Evolutionary conservation across 495 filamentous ascomycete species (phyloP), one percentile per base, ranked within the genome.

Genomic region (Cercophora newfieldiana): DNA sequence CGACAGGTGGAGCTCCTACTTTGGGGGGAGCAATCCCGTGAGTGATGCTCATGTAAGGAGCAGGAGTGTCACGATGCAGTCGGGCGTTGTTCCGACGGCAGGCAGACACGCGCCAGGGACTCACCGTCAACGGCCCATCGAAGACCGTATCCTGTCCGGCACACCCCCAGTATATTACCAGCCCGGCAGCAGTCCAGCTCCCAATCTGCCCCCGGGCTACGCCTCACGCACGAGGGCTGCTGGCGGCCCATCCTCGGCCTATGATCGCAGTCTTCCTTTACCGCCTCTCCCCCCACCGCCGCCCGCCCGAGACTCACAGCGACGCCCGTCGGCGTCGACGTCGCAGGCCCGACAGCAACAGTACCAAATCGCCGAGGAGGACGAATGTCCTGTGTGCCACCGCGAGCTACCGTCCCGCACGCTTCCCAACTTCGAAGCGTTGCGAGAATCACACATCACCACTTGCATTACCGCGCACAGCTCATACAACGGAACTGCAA

Each of bases 351-450:
- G 7, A 47, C 69, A 72, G 59, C 62, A 63, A 53, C 66, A 72
- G 28, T 71, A 72, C 28, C 74, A 78, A 30, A 80, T 92, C 7
- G 79, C 84, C 19, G 94, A 97, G 72, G 90, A 92, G 67, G 95
- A 98, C 75, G 87, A 94, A 63, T 99, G 95, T 72, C 94, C 94
- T 3, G 88, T 97, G 61, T 99, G 95, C 70, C 90, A 93, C 65
- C 79, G 78, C 10, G 85, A 87, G 68, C 86, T 98, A 7, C 93
- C 93, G 0, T 83, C 89, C 8, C 80, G 89, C 22, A 80, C 78
- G 0, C 78, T 86, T 10, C 74, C 81, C 2, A 83, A 91, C 57
- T 87, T 81, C 22, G 86, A 91, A 61, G 75, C 83, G 12, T 80
- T 82, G 0, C 86, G 94, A 14, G 92, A 94, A 74, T 77, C 82